Evolutionary conservation across 371 early-diverging fungal genomes (phyloP).

Genomic region (Actinomortierella ambigua): DNA sequence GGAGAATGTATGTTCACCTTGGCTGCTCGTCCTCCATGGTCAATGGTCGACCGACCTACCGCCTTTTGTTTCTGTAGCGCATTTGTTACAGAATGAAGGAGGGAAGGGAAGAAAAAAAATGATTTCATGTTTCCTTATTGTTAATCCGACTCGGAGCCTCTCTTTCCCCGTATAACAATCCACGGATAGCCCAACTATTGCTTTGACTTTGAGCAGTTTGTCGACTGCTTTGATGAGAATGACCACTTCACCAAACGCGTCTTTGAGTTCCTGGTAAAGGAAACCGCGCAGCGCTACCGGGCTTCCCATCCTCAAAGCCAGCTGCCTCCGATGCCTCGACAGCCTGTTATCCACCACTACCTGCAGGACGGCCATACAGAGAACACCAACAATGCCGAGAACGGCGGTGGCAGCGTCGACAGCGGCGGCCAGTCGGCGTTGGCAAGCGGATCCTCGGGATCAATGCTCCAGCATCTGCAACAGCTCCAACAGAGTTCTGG

Average conservation of each 20-base stretch:
- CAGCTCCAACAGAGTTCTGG: too few species aligned
- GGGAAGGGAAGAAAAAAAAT: neutral
- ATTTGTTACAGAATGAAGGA: neutral
- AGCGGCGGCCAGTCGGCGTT: neutral
- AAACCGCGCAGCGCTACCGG: conserved; percentile 35
- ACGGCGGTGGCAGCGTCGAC: neutral
- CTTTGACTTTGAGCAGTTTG: conserved; percentile 45
- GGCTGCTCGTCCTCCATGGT: neutral
- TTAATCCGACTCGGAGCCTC: neutral
- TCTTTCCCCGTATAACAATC: neutral
- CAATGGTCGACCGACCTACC: neutral
- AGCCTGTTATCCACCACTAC: conserved; percentile 28
- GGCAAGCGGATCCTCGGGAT: too few species aligned
- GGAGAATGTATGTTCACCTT: conserved; percentile 27
- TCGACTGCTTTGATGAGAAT: conserved; percentile 37
- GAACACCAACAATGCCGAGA: neutral
- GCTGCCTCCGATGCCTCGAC: conserved; percentile 9
- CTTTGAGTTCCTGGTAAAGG: conserved; percentile 39
- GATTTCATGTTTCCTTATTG: neutral
- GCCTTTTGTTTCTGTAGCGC: neutral
- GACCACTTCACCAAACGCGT: conserved; percentile 36
- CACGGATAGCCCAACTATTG: conserved; percentile 21
- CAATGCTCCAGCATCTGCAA: too few species aligned
- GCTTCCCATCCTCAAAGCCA: conserved; percentile 15
- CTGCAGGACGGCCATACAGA: conserved; percentile 11